A percentile compares a stretch with the other conserved stretches of the same genome.
Conservation (phyloP, 202 grass and related monocot species). For the Panicum hallii region DNA sequence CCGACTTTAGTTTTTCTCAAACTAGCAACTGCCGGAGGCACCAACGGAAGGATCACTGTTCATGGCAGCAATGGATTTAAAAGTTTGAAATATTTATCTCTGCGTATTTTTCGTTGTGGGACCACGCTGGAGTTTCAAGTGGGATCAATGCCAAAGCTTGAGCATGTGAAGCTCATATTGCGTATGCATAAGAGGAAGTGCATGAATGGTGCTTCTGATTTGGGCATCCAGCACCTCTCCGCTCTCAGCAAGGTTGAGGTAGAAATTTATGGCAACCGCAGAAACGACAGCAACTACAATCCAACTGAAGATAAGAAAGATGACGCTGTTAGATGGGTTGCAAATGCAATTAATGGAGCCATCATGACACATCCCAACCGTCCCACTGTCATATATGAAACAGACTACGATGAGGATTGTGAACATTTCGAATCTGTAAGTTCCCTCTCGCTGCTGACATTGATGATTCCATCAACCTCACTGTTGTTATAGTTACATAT, state of each 20-base stretch:
- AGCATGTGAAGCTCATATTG: not conserved
- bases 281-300: not conserved
- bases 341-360: not conserved
- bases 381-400: not conserved
- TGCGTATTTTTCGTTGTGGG: not conserved
- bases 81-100: not conserved
- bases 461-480: too few species aligned
- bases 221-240: not conserved
- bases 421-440: too few species aligned
- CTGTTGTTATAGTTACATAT: too few species aligned
- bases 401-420: too few species aligned
- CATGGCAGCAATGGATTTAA: not conserved
- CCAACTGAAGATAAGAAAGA: not conserved
- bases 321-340: not conserved
- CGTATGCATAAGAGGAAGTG: not conserved
- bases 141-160: conserved; percentile 15
- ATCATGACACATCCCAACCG: not conserved
- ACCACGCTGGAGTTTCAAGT: not conserved
- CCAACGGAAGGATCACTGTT: not conserved
- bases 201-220: not conserved
- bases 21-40: rapidly evolving
- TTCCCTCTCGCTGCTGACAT: too few species aligned
- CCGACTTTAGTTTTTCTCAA: not conserved
- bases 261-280: not conserved
- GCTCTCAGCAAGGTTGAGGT: not conserved